Base-by-base conservation (phyloP, 768 basidiomycete genomes). In the Candolleomyces eurysporus region DNA sequence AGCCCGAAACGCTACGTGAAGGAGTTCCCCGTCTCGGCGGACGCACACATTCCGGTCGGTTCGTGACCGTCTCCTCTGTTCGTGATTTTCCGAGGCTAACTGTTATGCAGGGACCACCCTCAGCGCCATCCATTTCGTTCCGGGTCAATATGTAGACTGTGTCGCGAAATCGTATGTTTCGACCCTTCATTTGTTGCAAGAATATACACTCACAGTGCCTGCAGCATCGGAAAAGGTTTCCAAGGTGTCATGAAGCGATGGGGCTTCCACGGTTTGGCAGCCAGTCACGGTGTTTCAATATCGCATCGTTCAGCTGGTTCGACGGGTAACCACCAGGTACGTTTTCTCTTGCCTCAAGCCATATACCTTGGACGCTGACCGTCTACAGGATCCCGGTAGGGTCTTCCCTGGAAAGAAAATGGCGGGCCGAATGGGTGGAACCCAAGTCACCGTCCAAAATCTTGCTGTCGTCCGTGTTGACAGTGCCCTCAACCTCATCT, bases 381-480 rank as follows among this genome's bases (percentile, higher is more conserved):
- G 53, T 62, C 16, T 64, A 13, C 63, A 98, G 95, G 95, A 97
- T 68, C 96, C 97, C 26, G 97, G 97, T 51, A 88, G 97, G 68
- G 82, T 98, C 5, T 94, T 92, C 77, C 97, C 97, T 4, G 97
- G 97, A 42, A 97, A 95, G 79, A 98, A 98, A 80, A 98, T 97
- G 96, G 87, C 96, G 10, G 97, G 97, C 39, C 89, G 88, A 22
- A 88, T 98, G 81, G 97, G 97, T 54, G 90, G 87, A 59, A 81
- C 85, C 64, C 87, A 88, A 45, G 83, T 84, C 9, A 98, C 96
- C 8, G 81, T 83, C 14, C 94, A 96, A 69, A 98, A 98, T 71
- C 86, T 98, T 26, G 74, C 88, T 0, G 93, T 98, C 48, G 83
- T 95, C 59, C 90, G 94, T 21, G 83, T 99, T 61, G 97, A 99